Evolutionary conservation across 2,329 filamentous ascomycete species (phyloP).

Genomic region (Paradendryphiella salina): DNA sequence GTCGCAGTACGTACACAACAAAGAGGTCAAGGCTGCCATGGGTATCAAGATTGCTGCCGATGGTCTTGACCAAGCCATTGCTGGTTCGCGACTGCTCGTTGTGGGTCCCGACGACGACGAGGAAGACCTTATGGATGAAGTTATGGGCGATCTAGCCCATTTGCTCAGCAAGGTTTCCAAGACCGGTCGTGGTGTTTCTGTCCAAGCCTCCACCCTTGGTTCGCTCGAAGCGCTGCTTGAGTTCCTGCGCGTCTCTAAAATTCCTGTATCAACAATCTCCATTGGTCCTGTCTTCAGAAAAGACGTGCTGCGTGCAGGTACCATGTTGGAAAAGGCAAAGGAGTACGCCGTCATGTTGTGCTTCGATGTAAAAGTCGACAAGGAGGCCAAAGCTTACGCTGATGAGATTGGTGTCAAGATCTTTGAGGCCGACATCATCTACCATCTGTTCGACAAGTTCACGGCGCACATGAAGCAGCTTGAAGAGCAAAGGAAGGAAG

Average conservation of each 20-base stretch:
- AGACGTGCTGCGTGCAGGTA: constrained; percentile 89
- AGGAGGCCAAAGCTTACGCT: constrained; percentile 87
- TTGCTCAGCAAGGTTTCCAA: constrained; percentile 90
- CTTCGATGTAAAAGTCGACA: constrained; percentile 99
- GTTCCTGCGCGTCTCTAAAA: constrained; percentile 94
- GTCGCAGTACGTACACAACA: constrained; percentile 96
- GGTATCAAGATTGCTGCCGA: constrained; percentile 99
- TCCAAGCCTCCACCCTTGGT: constrained; percentile 95
- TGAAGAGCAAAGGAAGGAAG: constrained; percentile 90
- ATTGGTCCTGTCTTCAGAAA: constrained; percentile 98
- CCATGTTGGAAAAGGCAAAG: constrained; percentile 93
- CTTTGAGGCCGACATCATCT: constrained; percentile 98
- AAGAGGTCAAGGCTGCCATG: constrained; percentile 96
- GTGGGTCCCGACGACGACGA: constrained; percentile 95
- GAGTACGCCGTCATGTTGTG: constrained; percentile 99
- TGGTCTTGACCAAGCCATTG: constrained; percentile 92
- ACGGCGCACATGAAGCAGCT: constrained; percentile 91
- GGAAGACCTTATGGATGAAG: constrained; percentile 93
- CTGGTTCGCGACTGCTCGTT: constrained; percentile 90
- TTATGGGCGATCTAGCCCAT: constrained; percentile 90
- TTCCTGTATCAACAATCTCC: constrained; percentile 94
- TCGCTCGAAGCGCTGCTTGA: constrained; percentile 95
- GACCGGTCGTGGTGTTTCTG: constrained; percentile 89
- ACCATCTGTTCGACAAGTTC: constrained; percentile 96
- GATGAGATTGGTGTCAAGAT: constrained; percentile 96